Evolutionary conservation across 306 rosid species (phyloP).

Genomic region (Pyrus communis): DNA sequence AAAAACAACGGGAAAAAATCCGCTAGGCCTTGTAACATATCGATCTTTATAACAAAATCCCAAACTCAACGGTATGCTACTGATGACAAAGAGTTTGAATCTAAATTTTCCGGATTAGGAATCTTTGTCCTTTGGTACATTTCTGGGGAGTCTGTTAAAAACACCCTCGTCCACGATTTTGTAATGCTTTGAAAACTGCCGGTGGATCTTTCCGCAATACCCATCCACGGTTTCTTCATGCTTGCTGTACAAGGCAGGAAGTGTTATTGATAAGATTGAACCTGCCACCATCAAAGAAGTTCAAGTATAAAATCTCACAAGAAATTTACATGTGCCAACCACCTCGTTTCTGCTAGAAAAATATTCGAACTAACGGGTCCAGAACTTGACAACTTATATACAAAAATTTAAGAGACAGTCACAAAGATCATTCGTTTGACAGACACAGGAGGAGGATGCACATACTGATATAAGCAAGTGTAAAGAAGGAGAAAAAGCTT

Average conservation of each 20-base stretch:
- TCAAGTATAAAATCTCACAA: no score
- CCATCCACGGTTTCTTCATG: constrained; percentile 44
- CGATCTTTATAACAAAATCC: neutral
- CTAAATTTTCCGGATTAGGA: constrained; percentile 16
- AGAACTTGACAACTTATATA: no score
- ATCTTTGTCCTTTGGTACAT: constrained; percentile 59
- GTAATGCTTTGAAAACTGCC: constrained; percentile 75
- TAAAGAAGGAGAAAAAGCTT: constrained; percentile 61
- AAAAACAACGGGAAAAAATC: neutral
- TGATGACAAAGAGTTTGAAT: neutral
- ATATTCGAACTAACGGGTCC: no score
- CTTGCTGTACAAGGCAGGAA: constrained; percentile 74
- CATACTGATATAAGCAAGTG: constrained; percentile 78
- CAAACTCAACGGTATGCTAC: neutral
- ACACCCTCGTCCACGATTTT: constrained; percentile 74
- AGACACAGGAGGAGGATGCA: neutral
- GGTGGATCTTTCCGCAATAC: constrained; percentile 51
- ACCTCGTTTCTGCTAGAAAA: no score
- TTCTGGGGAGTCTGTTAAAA: constrained; percentile 57
- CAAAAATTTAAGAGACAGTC: neutral
- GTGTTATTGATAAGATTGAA: constrained; percentile 47
- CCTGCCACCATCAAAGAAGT: constrained; percentile 40
- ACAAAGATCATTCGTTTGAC: constrained; percentile 8
- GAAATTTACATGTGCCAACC: no score
- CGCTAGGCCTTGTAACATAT: neutral